Base-by-base conservation (phyloP, 129 eudicot genomes). In the Tagetes erecta region DNA sequence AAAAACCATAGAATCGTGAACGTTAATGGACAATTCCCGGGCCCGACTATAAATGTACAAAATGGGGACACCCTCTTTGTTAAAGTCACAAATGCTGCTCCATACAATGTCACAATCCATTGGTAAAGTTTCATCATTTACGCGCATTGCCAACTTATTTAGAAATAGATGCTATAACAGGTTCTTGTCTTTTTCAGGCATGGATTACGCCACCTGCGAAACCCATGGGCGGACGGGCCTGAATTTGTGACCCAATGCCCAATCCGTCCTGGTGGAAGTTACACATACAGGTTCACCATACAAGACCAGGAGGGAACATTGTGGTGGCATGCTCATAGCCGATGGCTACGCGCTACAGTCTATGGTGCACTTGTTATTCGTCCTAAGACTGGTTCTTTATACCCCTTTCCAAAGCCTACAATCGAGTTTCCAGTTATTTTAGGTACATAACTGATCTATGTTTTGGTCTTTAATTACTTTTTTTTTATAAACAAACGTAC, bases 201-300 rank as follows among this genome's bases (percentile, higher is more conserved):
- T 70, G 97, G 97, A 63, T 33, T 92, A 9, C 89, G 87, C 12
- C 97, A 89, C 55, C 76, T 88, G 85, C 73, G 97, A 67, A 88
- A 90, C 49, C 96, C 95, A 36, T 91, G 96, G 96, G 96, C 96
- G n/a, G 97, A 91, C 80, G 97, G 96, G 3, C 92, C 97, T 3
- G 96, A 83, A 68, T 86, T 78, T 59, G 87, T 91, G 72, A 91
- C 97, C 42, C 97, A 91, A 58, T 91, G 97, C 59, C 97, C 97
- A 5, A 91, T 91, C 33, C 86, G 64, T 59, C 91, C 97, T 0
- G 97, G 97, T n/a, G n/a, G n/a, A n/a, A n/a, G n/a, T n/a, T n/a
- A n/a, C n/a, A n/a, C n/a, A n/a, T n/a, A n/a, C n/a, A n/a, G n/a
- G n/a, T n/a, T n/a, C n/a, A n/a, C n/a, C n/a, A n/a, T n/a, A n/a